Evolutionary conservation across 306 rosid species (phyloP).

Genomic region (Chamaecrista fasciculata): DNA sequence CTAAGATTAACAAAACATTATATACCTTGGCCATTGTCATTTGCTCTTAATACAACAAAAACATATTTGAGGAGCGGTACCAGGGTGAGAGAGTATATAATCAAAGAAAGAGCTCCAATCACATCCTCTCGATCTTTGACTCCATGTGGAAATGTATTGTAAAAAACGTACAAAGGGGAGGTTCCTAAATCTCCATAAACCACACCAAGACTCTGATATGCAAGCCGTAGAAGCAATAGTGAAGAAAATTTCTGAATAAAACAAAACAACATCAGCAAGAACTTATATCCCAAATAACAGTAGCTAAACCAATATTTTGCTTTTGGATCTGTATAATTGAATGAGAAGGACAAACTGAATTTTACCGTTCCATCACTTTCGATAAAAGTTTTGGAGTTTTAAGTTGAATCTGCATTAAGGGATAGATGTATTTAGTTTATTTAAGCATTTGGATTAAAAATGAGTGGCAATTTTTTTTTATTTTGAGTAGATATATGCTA

Average conservation of each 20-base stretch:
- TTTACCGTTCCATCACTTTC: not conserved
- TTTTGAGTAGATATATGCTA: not conserved
- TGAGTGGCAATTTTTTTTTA: not conserved
- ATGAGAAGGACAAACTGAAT: not conserved
- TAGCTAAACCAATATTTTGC: not conserved
- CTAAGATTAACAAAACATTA: conserved; percentile 8
- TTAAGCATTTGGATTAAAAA: not conserved
- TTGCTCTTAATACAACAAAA: conserved; percentile 78
- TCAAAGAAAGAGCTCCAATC: conserved; percentile 90
- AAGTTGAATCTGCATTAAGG: not conserved
- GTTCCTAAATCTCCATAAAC: conserved; percentile 98
- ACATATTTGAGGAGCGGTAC: conserved; percentile 89
- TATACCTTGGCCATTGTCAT: conserved; percentile 99
- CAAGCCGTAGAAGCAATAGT: conserved; percentile 74
- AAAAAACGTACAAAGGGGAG: conserved; percentile 89
- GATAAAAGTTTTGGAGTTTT: not conserved
- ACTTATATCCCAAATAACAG: conserved; percentile 12
- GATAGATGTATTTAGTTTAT: conserved; percentile 1
- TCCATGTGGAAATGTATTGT: conserved; percentile 79
- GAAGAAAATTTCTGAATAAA: conserved; percentile 70
- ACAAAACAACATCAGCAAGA: conserved; percentile 33
- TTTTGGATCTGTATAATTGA: not conserved
- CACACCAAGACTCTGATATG: conserved; percentile 96
- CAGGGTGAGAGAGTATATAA: conserved; percentile 92
- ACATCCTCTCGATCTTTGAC: conserved; percentile 64